Evolutionary conservation across 257 asterid species (phyloP), one percentile per base, ranked within the genome.

Genomic region (Knoxia roxburghii): DNA sequence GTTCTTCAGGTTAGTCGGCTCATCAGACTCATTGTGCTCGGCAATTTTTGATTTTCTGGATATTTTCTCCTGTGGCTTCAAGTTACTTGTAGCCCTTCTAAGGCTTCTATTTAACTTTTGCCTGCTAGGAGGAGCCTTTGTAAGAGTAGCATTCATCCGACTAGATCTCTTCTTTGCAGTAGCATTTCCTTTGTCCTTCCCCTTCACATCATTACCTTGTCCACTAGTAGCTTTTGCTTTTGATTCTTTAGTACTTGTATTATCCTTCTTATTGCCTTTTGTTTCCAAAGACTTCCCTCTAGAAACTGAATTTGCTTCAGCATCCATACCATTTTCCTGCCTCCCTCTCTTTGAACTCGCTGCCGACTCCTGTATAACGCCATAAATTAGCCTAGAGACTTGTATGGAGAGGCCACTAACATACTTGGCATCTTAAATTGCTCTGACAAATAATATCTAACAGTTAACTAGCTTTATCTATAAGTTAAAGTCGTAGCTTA

Each of bases 341-440:
- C 15, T 69, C 18, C 14, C 39, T 45, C 43, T 61, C 58, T 59
- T 32, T 9, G 57, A 15, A n/a, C 60, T 49, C 33, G 52, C 49
- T 23, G 61, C 23, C n/a, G 29, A 15, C 23, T 29, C 67, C 73
- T 69, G 60, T 53, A 69, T 21, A 69, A 69, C 46, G 37, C 18
- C 1, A n/a, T 27, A 14, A 56, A 56, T 56, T 23, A 56, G 41
- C 61, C 40, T 27, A 56, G 60, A 54, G 13, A 26, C 14, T 23
- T 24, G 17, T 23, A 53, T 54, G 60, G 60, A 26, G 39, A 29
- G 61, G 23, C 40, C 39, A 56, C 40, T 56, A 56, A 56, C 61
- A 3, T 4, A 56, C 21, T 56, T 27, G 40, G 20, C 61, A 13
- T 27, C 61, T 56, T 26, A 7, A 13, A 56, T 29, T 56, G 61